Evolutionary conservation across 2,329 filamentous ascomycete genomes (phyloP).

Genomic region (Colletotrichum shisoi): DNA sequence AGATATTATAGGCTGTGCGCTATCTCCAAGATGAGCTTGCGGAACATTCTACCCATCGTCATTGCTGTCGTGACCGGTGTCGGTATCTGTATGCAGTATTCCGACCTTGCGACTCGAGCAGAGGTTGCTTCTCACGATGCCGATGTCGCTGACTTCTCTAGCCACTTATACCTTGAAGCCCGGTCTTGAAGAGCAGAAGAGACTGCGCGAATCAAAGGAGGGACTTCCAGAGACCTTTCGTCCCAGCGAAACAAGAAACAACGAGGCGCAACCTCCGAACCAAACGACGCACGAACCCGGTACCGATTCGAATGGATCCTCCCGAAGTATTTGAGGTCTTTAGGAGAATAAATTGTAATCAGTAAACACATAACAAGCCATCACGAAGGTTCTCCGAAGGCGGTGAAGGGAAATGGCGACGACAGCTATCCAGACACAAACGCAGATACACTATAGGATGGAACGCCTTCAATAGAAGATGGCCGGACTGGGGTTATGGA

Average conservation of each 20-base stretch:
- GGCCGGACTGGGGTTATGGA: background rate
- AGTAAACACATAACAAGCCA: background rate
- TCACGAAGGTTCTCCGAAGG: background rate
- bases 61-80: constrained; percentile 31
- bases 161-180: constrained; percentile 33
- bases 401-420: background rate
- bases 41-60: constrained; percentile 27
- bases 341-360: no score
- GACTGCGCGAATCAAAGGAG: constrained; percentile 15
- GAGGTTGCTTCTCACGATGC: background rate
- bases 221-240: background rate
- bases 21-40: constrained; percentile 25
- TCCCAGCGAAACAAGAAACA: background rate
- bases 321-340: background rate
- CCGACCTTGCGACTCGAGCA: background rate
- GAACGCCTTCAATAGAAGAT: background rate
- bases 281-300: constrained; percentile 4
- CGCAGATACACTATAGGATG: background rate
- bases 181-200: constrained; percentile 28
- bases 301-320: background rate
- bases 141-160: constrained; percentile 9
- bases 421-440: background rate
- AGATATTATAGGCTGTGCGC: background rate
- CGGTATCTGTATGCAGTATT: constrained; percentile 23
- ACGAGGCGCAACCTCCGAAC: constrained; percentile 4